These are phyloP conservation scores for Verticillium tricorpus DNA, from an alignment of 2,329 filamentous ascomycete species.

Conservation along the genomic window DNA sequence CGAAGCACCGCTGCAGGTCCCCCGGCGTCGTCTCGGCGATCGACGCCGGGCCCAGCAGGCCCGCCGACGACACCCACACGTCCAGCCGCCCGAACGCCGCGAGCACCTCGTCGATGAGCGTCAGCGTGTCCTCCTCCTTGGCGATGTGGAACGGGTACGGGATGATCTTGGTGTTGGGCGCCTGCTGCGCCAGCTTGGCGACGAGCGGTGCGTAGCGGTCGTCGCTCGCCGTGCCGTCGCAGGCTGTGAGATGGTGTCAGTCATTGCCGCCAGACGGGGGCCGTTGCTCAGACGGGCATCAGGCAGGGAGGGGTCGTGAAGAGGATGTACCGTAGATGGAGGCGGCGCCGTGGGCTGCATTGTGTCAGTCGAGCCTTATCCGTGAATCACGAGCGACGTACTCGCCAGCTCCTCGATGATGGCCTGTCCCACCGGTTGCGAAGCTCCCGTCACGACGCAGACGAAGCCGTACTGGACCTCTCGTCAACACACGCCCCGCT, in stretches of 20 bases:
- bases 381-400: constrained; percentile 15
- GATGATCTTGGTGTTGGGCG: constrained; percentile 56
- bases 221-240: constrained; percentile 37
- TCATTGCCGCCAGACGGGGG: not conserved
- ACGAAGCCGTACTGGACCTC: constrained; percentile 55
- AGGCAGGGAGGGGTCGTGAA: not conserved
- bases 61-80: constrained; percentile 55
- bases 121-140: constrained; percentile 55
- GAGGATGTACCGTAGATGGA: constrained; percentile 48
- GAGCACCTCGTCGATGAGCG: constrained; percentile 58
- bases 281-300: not conserved
- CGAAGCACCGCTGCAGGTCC: constrained; percentile 53
- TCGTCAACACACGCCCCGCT: constrained; percentile 1
- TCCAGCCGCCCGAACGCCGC: constrained; percentile 57
- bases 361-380: constrained; percentile 10
- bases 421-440: constrained; percentile 55
- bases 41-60: constrained; percentile 51
- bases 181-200: constrained; percentile 33
- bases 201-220: constrained; percentile 34
- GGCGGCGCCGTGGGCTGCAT: constrained; percentile 55
- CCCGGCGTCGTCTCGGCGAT: constrained; percentile 51
- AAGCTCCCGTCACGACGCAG: constrained; percentile 59
- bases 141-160: constrained; percentile 55
- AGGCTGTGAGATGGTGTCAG: constrained; percentile 29
- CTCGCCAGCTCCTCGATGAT: constrained; percentile 57